A percentile compares a stretch with the other conserved stretches of the same genome.
Conservation (phyloP, 345 rosid genomes). For the Cardiospermum halicacabum region DNA sequence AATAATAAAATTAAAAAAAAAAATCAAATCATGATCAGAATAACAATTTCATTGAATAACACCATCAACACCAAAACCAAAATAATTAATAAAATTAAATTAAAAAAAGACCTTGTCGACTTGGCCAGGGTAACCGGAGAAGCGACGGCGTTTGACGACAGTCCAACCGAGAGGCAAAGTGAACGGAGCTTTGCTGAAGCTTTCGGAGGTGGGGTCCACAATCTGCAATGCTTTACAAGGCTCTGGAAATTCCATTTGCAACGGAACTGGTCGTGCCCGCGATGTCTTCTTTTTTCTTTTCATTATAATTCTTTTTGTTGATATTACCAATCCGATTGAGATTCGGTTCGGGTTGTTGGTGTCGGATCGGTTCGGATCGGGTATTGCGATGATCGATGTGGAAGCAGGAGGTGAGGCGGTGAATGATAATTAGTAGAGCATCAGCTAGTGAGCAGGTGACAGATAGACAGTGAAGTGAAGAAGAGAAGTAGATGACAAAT, state of each 20-base stretch:
- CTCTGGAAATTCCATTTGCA: constrained; percentile 1
- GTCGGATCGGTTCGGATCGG: no score
- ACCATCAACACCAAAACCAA: not conserved
- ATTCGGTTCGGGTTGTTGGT: no score
- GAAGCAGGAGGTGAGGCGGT: no score
- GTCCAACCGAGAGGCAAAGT: constrained; percentile 49
- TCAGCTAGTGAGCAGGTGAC: no score
- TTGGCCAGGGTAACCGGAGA: constrained; percentile 11
- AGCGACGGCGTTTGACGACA: constrained; percentile 28
- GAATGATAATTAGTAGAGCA: no score
- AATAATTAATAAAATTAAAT: not conserved
- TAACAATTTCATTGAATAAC: not conserved
- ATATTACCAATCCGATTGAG: not conserved
- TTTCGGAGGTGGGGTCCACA: constrained; percentile 10
- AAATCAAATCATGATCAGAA: not conserved
- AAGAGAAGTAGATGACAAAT: no score
- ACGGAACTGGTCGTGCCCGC: not conserved
- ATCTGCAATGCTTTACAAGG: constrained; percentile 21
- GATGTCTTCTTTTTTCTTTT: constrained; percentile 1
- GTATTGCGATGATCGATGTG: no score
- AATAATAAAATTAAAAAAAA: no score
- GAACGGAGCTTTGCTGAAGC: constrained; percentile 10
- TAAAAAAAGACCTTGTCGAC: constrained; percentile 24
- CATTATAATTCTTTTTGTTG: not conserved
- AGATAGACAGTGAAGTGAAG: no score